Conservation (phyloP, 2,329 filamentous ascomycete genomes). For the Aspergillus puulaauensis region DNA sequence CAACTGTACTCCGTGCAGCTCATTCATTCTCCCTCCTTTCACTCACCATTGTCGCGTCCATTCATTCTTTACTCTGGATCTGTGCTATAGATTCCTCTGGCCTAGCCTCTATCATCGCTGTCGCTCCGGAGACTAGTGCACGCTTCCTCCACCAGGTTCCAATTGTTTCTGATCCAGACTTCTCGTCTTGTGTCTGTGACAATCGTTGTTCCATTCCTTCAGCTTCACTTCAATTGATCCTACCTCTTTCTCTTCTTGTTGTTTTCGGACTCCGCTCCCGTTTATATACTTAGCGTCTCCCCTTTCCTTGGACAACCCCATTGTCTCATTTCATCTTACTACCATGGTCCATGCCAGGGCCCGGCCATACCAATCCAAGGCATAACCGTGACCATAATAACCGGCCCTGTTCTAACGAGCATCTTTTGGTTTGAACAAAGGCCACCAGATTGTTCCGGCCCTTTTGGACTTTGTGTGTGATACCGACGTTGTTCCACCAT, state of each 20-base stretch:
- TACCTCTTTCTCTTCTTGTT: neutral
- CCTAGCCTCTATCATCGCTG: constrained; percentile 1
- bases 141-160: constrained; percentile 7
- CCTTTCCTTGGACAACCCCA: constrained; percentile 1
- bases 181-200: constrained; percentile 6
- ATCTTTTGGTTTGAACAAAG: neutral
- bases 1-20: neutral
- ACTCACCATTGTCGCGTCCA: neutral
- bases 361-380: constrained; percentile 14
- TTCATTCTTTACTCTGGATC: neutral
- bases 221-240: constrained; percentile 7
- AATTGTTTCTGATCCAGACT: constrained; percentile 12
- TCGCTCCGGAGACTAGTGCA: constrained; percentile 3
- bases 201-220: constrained; percentile 13
- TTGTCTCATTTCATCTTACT: constrained; percentile 7
- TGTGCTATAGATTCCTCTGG: neutral
- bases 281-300: constrained; percentile 6
- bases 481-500: constrained; percentile 9
- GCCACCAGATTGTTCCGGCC: neutral
- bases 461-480: constrained; percentile 2
- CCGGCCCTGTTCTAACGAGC: neutral
- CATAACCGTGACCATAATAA: constrained; percentile 13
- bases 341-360: constrained; percentile 17
- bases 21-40: neutral
- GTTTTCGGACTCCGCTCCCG: constrained; percentile 6